Conservation (phyloP, 148 eudicot species). For the Vaccinium vitisidaea region DNA sequence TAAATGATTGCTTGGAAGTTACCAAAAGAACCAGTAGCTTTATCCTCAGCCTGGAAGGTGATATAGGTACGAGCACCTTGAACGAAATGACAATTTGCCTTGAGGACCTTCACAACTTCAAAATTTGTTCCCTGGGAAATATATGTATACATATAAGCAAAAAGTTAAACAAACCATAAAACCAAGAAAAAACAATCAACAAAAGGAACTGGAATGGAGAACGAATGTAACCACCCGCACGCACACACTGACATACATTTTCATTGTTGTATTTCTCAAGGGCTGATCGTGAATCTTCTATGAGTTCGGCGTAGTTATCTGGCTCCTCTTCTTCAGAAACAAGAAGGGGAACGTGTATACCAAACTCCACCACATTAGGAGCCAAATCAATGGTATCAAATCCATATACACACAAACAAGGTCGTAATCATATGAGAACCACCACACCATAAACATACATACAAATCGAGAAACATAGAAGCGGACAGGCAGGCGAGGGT, state of each 20-base stretch:
- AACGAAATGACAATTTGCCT: not conserved
- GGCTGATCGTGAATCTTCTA: not conserved
- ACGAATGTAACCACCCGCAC: not conserved
- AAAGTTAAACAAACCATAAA: not conserved
- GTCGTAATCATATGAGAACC: not conserved
- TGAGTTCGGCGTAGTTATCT: too few species aligned
- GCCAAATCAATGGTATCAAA: not conserved
- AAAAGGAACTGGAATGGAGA: not conserved
- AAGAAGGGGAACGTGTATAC: not conserved
- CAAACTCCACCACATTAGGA: not conserved
- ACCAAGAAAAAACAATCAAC: not conserved
- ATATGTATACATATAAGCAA: not conserved
- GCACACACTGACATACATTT: not conserved
- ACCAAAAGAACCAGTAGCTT: not conserved
- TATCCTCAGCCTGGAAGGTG: not conserved
- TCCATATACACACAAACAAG: not conserved
- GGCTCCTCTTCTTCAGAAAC: not conserved
- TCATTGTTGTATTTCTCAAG: not conserved
- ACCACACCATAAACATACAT: not conserved
- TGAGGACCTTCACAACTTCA: not conserved
- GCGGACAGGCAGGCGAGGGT: not conserved
- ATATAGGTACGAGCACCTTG: not conserved
- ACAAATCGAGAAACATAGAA: not conserved
- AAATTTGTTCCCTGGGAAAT: not conserved
- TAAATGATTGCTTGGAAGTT: not conserved